Evolutionary conservation across 345 rosid genomes (phyloP).

Genomic region (Leavenworthia alabamica): DNA sequence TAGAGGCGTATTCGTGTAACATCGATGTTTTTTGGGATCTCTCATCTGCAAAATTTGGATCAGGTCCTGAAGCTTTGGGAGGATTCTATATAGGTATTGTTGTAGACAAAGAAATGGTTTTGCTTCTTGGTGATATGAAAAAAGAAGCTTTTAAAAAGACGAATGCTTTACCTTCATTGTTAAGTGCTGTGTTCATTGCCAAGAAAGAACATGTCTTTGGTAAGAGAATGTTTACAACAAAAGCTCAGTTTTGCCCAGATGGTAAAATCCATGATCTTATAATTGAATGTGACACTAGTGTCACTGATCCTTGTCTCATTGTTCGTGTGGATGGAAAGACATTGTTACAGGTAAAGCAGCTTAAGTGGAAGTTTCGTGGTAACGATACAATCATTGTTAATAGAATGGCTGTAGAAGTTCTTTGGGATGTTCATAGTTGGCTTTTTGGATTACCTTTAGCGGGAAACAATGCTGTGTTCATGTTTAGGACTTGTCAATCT

Average conservation of each 20-base stretch:
- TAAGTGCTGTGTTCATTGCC: constrained; percentile 48
- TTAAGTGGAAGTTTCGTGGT: constrained; percentile 93
- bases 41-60: constrained; percentile 65
- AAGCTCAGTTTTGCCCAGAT: constrained; percentile 59
- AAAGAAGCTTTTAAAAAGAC: constrained; percentile 74
- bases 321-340: constrained; percentile 71
- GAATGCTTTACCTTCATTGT: constrained; percentile 30
- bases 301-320: constrained; percentile 63
- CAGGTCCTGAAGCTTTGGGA: constrained; percentile 72
- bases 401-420: constrained; percentile 75
- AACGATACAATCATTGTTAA: constrained; percentile 77
- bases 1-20: constrained; percentile 47
- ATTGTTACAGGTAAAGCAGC: constrained; percentile 70
- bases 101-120: constrained; percentile 50
- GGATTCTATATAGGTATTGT: constrained; percentile 64
- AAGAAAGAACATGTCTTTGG: constrained; percentile 82
- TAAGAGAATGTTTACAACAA: constrained; percentile 64
- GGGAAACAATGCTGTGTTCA: constrained; percentile 81
- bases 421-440: constrained; percentile 96
- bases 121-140: constrained; percentile 78
- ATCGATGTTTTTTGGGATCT: constrained; percentile 71
- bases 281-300: constrained; percentile 74
- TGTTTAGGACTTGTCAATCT: constrained; percentile 74
- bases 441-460: constrained; percentile 59
- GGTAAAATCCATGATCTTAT: constrained; percentile 61